Evolutionary conservation across 768 basidiomycete species (phyloP), one percentile per base, ranked within the genome.

Genomic region (Tulasnella sp.): DNA sequence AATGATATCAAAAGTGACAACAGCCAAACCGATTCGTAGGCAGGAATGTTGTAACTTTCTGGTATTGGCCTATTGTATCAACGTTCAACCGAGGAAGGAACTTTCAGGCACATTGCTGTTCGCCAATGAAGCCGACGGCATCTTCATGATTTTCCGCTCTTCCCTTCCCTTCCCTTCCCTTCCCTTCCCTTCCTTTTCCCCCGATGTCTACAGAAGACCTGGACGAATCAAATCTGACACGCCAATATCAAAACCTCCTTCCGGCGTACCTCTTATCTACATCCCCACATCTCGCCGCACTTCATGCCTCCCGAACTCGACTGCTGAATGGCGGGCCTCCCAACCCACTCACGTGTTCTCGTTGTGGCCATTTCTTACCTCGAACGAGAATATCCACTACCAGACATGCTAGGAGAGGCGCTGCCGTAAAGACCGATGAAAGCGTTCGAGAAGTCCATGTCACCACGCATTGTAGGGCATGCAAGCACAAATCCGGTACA

Each of bases 291-390:
- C 52, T 54, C n/a, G 34, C 52, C 3, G 35, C 52, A n/a, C 32
- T 54, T 29, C 52, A 54, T 29, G 34, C 23, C 27, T 4, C 9
- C 39, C 35, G 52, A 6, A 35, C 19, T 40, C 4, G n/a, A n/a
- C 2, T 21, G 6, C 52, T 31, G 37, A 39, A 29, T n/a, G 37
- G 14, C 25, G 12, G 37, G 9, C 52, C 23, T 40, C 25, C 2
- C 19, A 27, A 2, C 14, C 17, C 17, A 19, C 32, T 40, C 25
- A 27, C 52, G 17, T 54, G 52, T 40, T 27, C 52, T 7, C 52
- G 52, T 12, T 54, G 52, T 17, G 52, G 52, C 17, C 35, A 54
- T 31, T 40, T 41, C 34, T 25, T 42, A n/a, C 37, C 52, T 29
- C 42, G 37, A 6, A 48, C 46, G 14, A 48, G 46, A 9, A 32